A percentile compares a stretch with the other conserved stretches of the same genome.
phyloP scores from a whole-genome alignment of 2,329 filamentous ascomycete species.

The Colletotrichum tanaceti region DNA sequence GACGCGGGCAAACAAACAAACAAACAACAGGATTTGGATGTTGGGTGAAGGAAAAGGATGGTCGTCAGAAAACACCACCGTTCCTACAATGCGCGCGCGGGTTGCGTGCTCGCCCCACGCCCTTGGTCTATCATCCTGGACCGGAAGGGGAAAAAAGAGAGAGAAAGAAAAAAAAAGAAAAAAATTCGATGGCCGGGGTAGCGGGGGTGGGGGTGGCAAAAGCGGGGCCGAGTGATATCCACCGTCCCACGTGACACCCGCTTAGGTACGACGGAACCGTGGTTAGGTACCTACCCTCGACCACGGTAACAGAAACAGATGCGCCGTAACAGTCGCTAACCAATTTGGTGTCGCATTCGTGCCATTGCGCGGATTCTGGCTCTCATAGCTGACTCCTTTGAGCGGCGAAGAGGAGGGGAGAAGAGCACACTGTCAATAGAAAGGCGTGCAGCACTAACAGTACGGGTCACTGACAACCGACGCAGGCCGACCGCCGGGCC shows the following conservation, averaged over 20 bases:
- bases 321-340: too few species aligned
- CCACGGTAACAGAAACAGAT: too few species aligned
- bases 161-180: background rate
- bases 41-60: background rate
- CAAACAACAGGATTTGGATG: background rate
- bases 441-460: too few species aligned
- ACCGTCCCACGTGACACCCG: constrained; percentile 19
- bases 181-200: constrained; percentile 26
- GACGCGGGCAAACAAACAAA: too few species aligned
- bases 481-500: too few species aligned
- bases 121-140: constrained; percentile 12
- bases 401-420: too few species aligned
- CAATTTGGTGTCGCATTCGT: too few species aligned
- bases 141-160: background rate
- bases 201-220: constrained; percentile 23
- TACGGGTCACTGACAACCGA: too few species aligned
- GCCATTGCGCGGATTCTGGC: too few species aligned
- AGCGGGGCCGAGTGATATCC: constrained; percentile 16
- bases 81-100: background rate
- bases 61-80: background rate
- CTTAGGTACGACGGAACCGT: background rate
- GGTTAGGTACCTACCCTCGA: background rate
- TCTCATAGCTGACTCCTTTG: too few species aligned
- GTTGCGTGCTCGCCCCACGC: constrained; percentile 38
- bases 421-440: too few species aligned